Percentiles rank a stretch among this genome's conserved stretches.
Conservation (phyloP, 2,329 filamentous ascomycete genomes). For the Pestalotiopsis sp. region DNA sequence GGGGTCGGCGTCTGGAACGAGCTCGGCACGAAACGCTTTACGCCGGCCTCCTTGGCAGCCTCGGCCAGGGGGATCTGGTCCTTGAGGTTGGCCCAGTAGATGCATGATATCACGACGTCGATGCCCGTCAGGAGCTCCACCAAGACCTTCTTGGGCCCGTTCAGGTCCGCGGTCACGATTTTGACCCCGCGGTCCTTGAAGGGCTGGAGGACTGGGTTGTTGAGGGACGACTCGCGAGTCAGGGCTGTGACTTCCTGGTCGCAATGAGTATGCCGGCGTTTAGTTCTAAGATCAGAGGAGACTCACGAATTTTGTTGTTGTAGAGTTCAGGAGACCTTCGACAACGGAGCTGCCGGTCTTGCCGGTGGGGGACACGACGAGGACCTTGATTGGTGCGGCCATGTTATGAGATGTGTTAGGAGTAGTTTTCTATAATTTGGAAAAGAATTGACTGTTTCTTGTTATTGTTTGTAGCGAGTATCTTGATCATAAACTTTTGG, state of each 20-base stretch:
- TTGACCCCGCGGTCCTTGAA: conserved; percentile 6
- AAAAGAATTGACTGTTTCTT: neutral
- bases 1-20: conserved; percentile 50
- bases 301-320: conserved; percentile 2
- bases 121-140: conserved; percentile 6
- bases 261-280: neutral
- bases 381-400: conserved; percentile 8
- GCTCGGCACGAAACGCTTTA: conserved; percentile 55
- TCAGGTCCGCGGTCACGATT: neutral
- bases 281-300: too few species aligned
- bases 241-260: neutral
- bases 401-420: neutral
- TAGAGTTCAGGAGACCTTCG: conserved; percentile 6
- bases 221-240: neutral
- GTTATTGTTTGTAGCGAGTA: neutral
- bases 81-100: conserved; percentile 36
- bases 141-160: neutral
- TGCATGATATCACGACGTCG: conserved; percentile 48
- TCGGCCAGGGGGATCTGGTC: conserved; percentile 49
- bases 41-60: conserved; percentile 50
- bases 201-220: neutral
- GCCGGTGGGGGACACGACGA: conserved; percentile 4
- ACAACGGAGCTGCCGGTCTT: conserved; percentile 6
- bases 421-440: neutral
- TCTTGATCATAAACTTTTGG: neutral